Base-by-base conservation (phyloP, 768 basidiomycete species). In the Auricularia heimuer region DNA sequence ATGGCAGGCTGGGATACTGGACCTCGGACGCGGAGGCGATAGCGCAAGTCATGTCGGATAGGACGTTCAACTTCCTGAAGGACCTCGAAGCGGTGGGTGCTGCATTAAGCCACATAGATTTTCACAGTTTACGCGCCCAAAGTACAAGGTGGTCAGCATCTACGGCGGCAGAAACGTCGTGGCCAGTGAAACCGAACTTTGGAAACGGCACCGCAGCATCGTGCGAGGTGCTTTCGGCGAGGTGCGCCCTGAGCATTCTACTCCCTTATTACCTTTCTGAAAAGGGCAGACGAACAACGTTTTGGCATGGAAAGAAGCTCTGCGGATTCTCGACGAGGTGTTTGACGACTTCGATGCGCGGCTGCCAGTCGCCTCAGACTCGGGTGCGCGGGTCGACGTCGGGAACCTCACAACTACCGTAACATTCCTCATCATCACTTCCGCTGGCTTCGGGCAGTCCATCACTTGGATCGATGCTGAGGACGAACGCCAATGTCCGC, bases 381-480 rank as follows among this genome's bases (percentile, higher is more conserved):
- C 14, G 18, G 47, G 47, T 18, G 21, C 47, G 21, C 11, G 6
- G 47, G 10, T 51, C 47, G 47, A 51, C 21, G 47, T 21, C 18
- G 4, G 18, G 6, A 21, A 18, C 6, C 14, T 21, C 14, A 51
- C 18, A 18, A 21, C 47, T 4, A 51, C 18, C 8, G 2, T 51
- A 18, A 51, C 47, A 8, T 51, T 65, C 61, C 37, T 65, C 16
- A 69, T 80, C 14, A 76, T 81, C 12, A 71, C 73, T 3, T 75
- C 77, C 1, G 80, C 80, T 6, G 75, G 74, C 3, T 82, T 82
- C 54, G 81, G 81, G 8, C 73, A 70, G 24, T 75, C 70, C 1
- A 65, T 75, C 3, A 72, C 77, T 0, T 78, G 76, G 73, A 65
- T 68, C 8, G 73, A 73, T 7, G 65, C 70, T 16, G 67, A 66